Evolutionary conservation across 2,329 filamentous ascomycete genomes (phyloP).

Genomic region (Cladosporium halotolerans): DNA sequence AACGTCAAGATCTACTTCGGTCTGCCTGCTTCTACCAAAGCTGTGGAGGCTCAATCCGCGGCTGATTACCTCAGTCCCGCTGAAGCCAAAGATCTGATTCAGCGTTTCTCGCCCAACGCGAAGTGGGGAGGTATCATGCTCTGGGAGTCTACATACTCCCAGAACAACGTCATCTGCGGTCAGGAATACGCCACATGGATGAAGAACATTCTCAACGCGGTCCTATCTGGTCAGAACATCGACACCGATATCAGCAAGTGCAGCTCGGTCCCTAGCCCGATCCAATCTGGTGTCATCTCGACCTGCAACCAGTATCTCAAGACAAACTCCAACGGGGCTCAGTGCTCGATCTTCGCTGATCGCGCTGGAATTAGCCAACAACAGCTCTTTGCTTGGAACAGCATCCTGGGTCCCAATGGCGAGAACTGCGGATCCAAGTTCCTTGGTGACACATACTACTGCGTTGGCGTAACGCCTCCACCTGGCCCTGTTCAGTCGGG

Average conservation of each 20-base stretch:
- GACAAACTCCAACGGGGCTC: conserved; percentile 12
- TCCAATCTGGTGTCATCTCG: conserved; percentile 13
- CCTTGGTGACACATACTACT: conserved; percentile 14
- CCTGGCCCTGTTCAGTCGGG: conserved; percentile 23
- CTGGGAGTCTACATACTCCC: conserved; percentile 50
- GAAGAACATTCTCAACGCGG: conserved; percentile 38
- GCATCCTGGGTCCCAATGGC: conserved; percentile 15
- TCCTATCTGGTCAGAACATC: conserved; percentile 15
- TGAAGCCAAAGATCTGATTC: conserved; percentile 42
- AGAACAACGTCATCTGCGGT: conserved; percentile 40
- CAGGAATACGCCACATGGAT: conserved; percentile 43
- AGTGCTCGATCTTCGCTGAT: conserved; percentile 12
- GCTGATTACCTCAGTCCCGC: conserved; percentile 42
- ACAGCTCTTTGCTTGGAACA: conserved; percentile 17
- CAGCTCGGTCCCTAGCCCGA: conserved; percentile 1
- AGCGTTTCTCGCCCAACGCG: conserved; percentile 34
- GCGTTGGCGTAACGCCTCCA: conserved; percentile 14
- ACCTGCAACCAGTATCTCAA: conserved; percentile 15
- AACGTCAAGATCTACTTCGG: conserved; percentile 50
- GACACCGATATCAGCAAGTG: conserved; percentile 14
- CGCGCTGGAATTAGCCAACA: conserved; percentile 8
- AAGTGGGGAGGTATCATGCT: conserved; percentile 56
- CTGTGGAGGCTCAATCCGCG: conserved; percentile 24
- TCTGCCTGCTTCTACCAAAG: conserved; percentile 31
- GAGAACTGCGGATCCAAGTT: conserved; percentile 15